These are phyloP conservation scores for Pyropia haitanensis DNA, from an alignment of 23 red algal species.

Conservation along the genomic window DNA sequence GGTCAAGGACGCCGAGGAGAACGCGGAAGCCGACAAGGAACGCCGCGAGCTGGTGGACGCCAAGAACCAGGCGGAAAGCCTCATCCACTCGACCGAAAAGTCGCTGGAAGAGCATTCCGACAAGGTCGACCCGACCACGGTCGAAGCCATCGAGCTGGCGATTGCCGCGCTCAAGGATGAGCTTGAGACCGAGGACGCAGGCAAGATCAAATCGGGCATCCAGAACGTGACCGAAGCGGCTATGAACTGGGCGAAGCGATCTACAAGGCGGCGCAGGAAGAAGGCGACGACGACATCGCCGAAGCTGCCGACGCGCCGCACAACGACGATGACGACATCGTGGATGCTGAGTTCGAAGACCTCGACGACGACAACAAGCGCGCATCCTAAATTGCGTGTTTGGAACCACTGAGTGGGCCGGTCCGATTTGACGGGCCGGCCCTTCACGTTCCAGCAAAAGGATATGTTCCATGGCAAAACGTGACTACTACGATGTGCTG, in stretches of 20 bases:
- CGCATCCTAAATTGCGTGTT: no score
- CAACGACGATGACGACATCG: no score
- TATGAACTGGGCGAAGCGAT: constrained; percentile 95
- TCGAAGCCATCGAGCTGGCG: constrained; percentile 53
- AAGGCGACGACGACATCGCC: no score
- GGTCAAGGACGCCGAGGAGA: constrained; percentile 78
- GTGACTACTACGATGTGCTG: no score
- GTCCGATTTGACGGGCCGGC: no score
- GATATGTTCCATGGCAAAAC: no score
- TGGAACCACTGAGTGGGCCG: no score
- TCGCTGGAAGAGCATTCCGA: constrained; percentile 77
- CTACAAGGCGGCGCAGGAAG: constrained; percentile 77
- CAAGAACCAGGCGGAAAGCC: constrained; percentile 84
- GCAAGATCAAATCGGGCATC: constrained; percentile 72
- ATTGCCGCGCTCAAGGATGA: constrained; percentile 49
- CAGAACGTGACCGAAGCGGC: constrained; percentile 72
- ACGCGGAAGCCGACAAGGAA: constrained; percentile 73
- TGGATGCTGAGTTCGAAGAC: no score
- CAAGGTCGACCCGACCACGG: constrained; percentile 54
- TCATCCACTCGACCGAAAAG: constrained; percentile 88
- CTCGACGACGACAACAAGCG: no score
- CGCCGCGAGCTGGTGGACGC: constrained; percentile 63
- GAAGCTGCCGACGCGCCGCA: no score
- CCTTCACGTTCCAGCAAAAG: no score
- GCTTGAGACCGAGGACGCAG: constrained; percentile 52